Percentiles rank a stretch among this genome's conserved stretches.
These are phyloP conservation scores for Candida broadrunensis DNA, from an alignment of 805 yeast species.

Conservation along the genomic window DNA sequence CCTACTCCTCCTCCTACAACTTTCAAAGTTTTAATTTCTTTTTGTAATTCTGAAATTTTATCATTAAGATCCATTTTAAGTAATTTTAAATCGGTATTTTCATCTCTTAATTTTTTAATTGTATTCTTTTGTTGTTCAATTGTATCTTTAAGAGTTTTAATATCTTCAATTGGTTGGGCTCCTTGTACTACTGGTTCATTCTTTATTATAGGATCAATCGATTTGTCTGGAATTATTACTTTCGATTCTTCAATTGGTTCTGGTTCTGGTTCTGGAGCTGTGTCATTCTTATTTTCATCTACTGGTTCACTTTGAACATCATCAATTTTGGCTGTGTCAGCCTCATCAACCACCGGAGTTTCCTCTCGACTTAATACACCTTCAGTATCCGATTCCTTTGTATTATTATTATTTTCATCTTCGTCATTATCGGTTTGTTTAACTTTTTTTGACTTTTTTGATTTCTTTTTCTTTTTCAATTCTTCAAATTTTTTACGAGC, in stretches of 20 bases:
- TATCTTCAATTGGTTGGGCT: slow-evolving; percentile 3
- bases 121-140: slow-evolving; percentile 31
- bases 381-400: slow-evolving; percentile 4
- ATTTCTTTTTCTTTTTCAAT: slow-evolving; percentile 57
- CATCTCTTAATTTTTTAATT: slow-evolving; percentile 36
- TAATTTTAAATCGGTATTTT: slow-evolving; percentile 40
- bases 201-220: not conserved
- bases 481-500: slow-evolving; percentile 75
- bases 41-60: slow-evolving; percentile 26
- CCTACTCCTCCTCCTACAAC: not conserved
- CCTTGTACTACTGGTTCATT: slow-evolving; percentile 1
- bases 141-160: slow-evolving; percentile 18
- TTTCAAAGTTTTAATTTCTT: slow-evolving; percentile 13
- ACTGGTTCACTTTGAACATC: slow-evolving; percentile 8
- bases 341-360: slow-evolving; percentile 10
- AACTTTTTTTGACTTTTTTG: slow-evolving; percentile 47
- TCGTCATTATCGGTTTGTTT: slow-evolving; percentile 18
- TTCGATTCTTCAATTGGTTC: slow-evolving; percentile 4
- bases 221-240: not conserved
- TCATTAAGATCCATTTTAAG: slow-evolving; percentile 37
- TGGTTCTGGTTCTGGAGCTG: not conserved
- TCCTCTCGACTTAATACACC: slow-evolving; percentile 7
- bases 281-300: slow-evolving; percentile 1
- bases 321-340: slow-evolving; percentile 14
- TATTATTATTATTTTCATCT: slow-evolving; percentile 27